Evolutionary conservation across 2,329 filamentous ascomycete species (phyloP).

Genomic region (Clonostachys byssicola): DNA sequence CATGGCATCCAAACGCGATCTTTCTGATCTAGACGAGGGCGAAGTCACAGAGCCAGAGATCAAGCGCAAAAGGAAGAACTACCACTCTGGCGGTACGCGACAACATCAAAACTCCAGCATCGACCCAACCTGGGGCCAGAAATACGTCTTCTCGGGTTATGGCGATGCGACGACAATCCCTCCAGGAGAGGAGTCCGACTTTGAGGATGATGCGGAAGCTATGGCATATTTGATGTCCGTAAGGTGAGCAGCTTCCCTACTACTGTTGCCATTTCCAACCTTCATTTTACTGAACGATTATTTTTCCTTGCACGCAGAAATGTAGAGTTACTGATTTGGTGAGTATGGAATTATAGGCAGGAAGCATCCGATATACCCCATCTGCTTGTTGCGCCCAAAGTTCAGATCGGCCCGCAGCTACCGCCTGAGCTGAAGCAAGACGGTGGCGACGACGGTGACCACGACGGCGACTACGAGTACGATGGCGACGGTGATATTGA

Average conservation of each 20-base stretch:
- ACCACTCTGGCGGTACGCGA: constrained; percentile 17
- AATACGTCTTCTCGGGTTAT: constrained; percentile 65
- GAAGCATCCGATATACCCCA: constrained; percentile 73
- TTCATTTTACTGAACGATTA: constrained; percentile 2
- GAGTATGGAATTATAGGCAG: constrained; percentile 49
- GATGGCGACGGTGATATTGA: constrained; percentile 22
- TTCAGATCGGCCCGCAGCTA: constrained; percentile 46
- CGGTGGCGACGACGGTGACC: constrained; percentile 20
- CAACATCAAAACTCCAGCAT: constrained; percentile 40
- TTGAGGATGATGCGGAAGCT: constrained; percentile 64
- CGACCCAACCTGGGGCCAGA: constrained; percentile 66
- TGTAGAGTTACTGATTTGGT: constrained; percentile 37
- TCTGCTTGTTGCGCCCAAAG: constrained; percentile 60
- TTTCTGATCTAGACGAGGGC: constrained; percentile 20
- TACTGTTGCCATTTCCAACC: not conserved
- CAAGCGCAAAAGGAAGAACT: constrained; percentile 15
- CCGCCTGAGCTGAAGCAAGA: constrained; percentile 27
- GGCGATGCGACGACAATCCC: constrained; percentile 40
- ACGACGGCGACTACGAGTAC: constrained; percentile 15
- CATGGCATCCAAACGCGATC: constrained; percentile 30
- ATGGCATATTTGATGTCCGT: constrained; percentile 69
- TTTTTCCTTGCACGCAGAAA: not conserved
- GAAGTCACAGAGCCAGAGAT: constrained; percentile 12
- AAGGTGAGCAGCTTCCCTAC: constrained; percentile 45
- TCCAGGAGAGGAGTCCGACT: constrained; percentile 56